Conservation (phyloP, 768 basidiomycete species). For the Kwoniella heveanensis region DNA sequence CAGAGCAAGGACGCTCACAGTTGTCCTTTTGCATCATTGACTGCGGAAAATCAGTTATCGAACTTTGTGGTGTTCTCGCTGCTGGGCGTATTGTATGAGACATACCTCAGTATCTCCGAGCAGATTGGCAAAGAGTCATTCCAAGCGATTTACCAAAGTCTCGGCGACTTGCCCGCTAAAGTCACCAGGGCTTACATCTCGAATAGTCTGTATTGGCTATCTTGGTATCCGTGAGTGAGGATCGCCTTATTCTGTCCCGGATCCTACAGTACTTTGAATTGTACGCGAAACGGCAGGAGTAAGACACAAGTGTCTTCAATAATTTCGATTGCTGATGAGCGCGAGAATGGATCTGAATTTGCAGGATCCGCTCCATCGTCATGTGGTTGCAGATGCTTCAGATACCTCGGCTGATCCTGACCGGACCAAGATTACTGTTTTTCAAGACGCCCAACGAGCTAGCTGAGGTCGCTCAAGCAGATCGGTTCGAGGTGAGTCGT, state of each 20-base stretch:
- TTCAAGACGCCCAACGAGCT: constrained; percentile 26
- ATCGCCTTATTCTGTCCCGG: too few relatives aligned
- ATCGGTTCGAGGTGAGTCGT: constrained; percentile 42
- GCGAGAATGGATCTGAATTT: neutral
- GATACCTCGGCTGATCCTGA: constrained; percentile 27
- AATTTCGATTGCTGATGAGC: too few relatives aligned
- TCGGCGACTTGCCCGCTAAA: constrained; percentile 41
- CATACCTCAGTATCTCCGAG: constrained; percentile 30
- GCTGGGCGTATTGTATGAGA: constrained; percentile 43
- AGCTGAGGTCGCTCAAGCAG: constrained; percentile 28
- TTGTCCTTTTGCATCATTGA: too few relatives aligned
- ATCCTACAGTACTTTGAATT: too few relatives aligned
- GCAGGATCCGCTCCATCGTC: constrained; percentile 24
- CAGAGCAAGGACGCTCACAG: too few relatives aligned
- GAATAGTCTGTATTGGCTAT: constrained; percentile 46
- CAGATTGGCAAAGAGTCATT: constrained; percentile 31
- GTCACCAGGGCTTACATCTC: constrained; percentile 49
- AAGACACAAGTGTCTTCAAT: too few relatives aligned
- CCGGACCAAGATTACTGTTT: constrained; percentile 7
- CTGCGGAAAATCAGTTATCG: too few relatives aligned
- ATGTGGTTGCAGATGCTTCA: constrained; percentile 37
- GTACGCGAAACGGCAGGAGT: too few relatives aligned
- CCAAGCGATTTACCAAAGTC: constrained; percentile 25
- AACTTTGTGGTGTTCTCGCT: constrained; percentile 48
- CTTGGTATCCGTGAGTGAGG: constrained; percentile 50